Percentiles rank a stretch among this genome's conserved stretches.
Conservation (phyloP, 768 basidiomycete genomes). For the Paxillus involutus region DNA sequence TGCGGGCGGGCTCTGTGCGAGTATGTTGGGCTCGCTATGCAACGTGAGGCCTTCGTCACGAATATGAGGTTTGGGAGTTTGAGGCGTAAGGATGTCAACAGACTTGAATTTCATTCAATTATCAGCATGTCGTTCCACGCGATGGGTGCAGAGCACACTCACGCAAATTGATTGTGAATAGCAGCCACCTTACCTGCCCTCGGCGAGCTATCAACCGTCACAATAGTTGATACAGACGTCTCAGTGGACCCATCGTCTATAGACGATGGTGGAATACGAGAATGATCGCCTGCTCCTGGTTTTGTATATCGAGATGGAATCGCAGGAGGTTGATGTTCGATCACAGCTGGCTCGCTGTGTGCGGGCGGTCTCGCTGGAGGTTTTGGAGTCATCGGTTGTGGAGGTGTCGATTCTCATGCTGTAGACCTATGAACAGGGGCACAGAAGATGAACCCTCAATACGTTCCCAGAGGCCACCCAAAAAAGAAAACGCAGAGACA, state of each 20-base stretch:
- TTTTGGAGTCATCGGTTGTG: slow-evolving; percentile 18
- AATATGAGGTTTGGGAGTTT: slow-evolving; percentile 14
- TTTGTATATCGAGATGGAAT: slow-evolving; percentile 20
- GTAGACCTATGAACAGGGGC: slow-evolving; percentile 9
- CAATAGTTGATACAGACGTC: background rate
- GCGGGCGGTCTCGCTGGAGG: slow-evolving; percentile 12
- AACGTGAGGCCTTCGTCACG: slow-evolving; percentile 16
- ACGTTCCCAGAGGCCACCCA: background rate
- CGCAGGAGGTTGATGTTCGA: slow-evolving; percentile 11
- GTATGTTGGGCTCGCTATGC: slow-evolving; percentile 25
- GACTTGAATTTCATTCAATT: background rate
- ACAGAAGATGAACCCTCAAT: background rate
- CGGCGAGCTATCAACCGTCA: slow-evolving; percentile 4
- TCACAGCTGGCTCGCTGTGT: slow-evolving; percentile 16
- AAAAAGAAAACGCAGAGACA: no score
- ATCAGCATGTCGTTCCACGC: background rate
- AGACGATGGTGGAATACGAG: background rate
- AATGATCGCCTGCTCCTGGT: slow-evolving; percentile 1
- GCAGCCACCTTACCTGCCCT: slow-evolving; percentile 35
- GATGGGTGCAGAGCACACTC: background rate
- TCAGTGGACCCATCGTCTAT: slow-evolving; percentile 5
- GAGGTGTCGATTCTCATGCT: slow-evolving; percentile 3
- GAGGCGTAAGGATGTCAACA: slow-evolving; percentile 38
- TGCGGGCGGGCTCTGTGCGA: slow-evolving; percentile 20
- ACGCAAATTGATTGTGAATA: slow-evolving; percentile 35